phyloP scores from a whole-genome alignment of 768 basidiomycete genomes.

The Auriscalpium orientale region DNA sequence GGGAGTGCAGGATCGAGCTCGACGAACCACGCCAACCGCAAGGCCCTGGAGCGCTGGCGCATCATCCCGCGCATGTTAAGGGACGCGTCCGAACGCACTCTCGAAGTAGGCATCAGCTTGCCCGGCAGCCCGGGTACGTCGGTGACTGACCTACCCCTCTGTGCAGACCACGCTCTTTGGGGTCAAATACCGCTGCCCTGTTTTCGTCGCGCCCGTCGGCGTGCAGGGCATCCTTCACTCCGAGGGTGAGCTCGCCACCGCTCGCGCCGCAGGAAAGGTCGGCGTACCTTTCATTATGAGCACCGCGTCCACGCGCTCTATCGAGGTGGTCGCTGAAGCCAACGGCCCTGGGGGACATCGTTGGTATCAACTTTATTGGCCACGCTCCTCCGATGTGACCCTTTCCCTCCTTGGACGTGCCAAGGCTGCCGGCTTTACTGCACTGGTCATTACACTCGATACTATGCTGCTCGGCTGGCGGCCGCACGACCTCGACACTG shows the following conservation, averaged over 20 bases:
- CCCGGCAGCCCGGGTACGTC: background rate
- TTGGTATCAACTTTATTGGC: slow-evolving; percentile 86
- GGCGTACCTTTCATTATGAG: slow-evolving; percentile 69
- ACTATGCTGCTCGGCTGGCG: slow-evolving; percentile 70
- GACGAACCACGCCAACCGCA: slow-evolving; percentile 61
- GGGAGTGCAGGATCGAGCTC: slow-evolving; percentile 68
- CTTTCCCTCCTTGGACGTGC: slow-evolving; percentile 60
- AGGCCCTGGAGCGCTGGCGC: slow-evolving; percentile 55
- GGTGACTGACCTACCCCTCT: background rate
- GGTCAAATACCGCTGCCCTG: slow-evolving; percentile 48
- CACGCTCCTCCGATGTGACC: slow-evolving; percentile 48
- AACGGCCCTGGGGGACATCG: slow-evolving; percentile 54
- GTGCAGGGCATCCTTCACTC: slow-evolving; percentile 68
- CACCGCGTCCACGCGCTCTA: slow-evolving; percentile 61
- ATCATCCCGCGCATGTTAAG: slow-evolving; percentile 81
- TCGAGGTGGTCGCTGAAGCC: slow-evolving; percentile 71
- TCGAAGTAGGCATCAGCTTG: slow-evolving; percentile 40
- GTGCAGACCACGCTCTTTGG: slow-evolving; percentile 65
- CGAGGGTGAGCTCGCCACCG: slow-evolving; percentile 66
- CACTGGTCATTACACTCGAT: slow-evolving; percentile 75
- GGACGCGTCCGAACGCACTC: slow-evolving; percentile 44
- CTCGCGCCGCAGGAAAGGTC: slow-evolving; percentile 54
- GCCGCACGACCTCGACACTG: slow-evolving; percentile 59
- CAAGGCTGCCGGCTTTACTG: slow-evolving; percentile 56
- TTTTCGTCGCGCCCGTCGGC: slow-evolving; percentile 62